Evolutionary conservation across 192 early-diverging fungal species (phyloP), one percentile per base, ranked within the genome.

Genomic region (Podila horticola): DNA sequence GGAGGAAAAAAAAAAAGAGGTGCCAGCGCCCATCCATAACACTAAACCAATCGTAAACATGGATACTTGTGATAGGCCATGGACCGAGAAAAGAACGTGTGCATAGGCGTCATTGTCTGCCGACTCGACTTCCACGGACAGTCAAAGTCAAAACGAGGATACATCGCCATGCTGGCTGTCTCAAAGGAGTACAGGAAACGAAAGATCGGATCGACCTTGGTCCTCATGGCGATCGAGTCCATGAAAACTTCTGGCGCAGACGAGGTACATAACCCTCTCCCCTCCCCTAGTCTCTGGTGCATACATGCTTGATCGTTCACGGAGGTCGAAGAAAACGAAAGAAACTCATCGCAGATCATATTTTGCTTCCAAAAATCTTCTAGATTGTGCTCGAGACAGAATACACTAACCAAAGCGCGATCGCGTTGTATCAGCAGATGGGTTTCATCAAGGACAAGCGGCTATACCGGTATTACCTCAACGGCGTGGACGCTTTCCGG

Each of bases 161-260:
- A 99, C 82, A 98, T 99, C 64, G 98, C 92, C 51, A 99, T 99
- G 98, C 86, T 99, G 28, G 96, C 95, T 0, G 97, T 99, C 12
- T 90, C 87, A n/a, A 93, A 91, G 59, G 82, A 87, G 26, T 93
- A 93, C 72, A 81, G 98, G 31, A 93, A 95, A 69, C 87, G 82
- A 20, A 91, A 94, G 20, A 96, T 98, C 50, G 97, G 94, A 60
- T 86, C 88, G 5, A 87, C 83, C 7, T 82, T 99, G 26, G 97
- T 98, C 4, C 65, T 88, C 24, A 84, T 81, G 69, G 92, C 94
- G 0, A 84, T 97, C 28, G 83, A 89, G 22, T 85, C 87, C 19
- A 98, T 99, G 98, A 88, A 88, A 59, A 69, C 82, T 17, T 71
- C 83, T 55, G 86, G 91, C 8, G 95, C 95, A 1, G 94, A 98